phyloP scores from a whole-genome alignment of 176 grass and related monocot genomes.

The Ampelocalamus luodianensis region DNA sequence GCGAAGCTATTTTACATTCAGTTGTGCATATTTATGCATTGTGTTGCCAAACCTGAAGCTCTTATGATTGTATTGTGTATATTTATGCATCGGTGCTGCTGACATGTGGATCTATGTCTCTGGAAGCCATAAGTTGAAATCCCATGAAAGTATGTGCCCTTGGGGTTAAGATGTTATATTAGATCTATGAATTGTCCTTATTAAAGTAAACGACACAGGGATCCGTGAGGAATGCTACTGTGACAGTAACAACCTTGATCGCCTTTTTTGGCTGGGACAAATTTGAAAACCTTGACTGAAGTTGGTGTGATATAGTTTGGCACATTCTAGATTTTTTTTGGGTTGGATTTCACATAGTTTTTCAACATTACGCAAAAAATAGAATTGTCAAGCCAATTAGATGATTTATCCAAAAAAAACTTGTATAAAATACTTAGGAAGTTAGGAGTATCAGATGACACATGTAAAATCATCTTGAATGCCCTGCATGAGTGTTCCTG shows the following conservation, averaged over 20 bases:
- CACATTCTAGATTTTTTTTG: background rate
- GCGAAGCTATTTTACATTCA: constrained; percentile 26
- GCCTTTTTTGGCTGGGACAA: background rate
- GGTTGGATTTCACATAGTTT: background rate
- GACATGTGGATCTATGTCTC: constrained; percentile 51
- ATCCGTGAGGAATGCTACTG: constrained; percentile 6
- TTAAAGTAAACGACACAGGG: background rate
- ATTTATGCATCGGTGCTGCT: constrained; percentile 28
- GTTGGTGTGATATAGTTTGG: background rate
- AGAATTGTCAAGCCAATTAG: background rate
- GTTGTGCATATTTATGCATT: constrained; percentile 4
- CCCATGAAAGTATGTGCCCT: constrained; percentile 35
- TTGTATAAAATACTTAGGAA: background rate
- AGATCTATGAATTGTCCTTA: background rate
- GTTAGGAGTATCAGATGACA: constrained; percentile 1
- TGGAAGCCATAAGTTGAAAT: constrained; percentile 7
- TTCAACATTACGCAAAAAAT: background rate
- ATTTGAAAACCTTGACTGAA: background rate
- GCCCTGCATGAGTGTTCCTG: background rate
- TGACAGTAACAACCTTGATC: constrained; percentile 1
- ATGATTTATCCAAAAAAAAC: background rate
- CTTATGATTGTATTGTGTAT: constrained; percentile 1
- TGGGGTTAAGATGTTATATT: constrained; percentile 7
- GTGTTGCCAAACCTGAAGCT: constrained; percentile 38
- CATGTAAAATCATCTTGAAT: background rate